Evolutionary conservation across 2,329 filamentous ascomycete genomes (phyloP), one percentile per base, ranked within the genome.

Genomic region (Emergomyces pasteurianus): DNA sequence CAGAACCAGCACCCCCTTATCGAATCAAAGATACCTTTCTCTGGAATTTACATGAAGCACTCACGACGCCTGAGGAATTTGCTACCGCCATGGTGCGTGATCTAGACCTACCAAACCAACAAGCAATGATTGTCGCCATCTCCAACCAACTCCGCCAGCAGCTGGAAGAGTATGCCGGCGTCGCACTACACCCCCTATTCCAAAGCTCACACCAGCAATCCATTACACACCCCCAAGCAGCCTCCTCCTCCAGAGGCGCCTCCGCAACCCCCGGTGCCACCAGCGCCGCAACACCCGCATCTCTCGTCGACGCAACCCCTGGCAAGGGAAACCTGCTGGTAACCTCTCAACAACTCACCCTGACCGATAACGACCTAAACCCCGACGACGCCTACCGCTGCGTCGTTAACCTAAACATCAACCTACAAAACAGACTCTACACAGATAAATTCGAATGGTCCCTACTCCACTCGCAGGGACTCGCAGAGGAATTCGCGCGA

Each of bases 401-500:
- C 72, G 88, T 97, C 68, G 86, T 99, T 66, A 89, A 85, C 52
- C 79, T 99, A 52, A 96, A 89, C 71, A 89, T 99, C 69, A 96
- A 96, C 70, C 81, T 97, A 26, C 86, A 91, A 59, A 95, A 95
- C 60, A 86, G 89, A 67, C 82, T 97, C 14, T 97, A 96, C 74
- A 95, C 90, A 3, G 94, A 99, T 79, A 96, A 92, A 70, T 97
- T 99, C 65, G 92, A 97, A 73, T 97, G 92, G 92, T 97, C 92
- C 5, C 79, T 99, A 23, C 80, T 96, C 21, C 92, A 97, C 69
- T 91, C 92, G 2, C 88, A 91, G 1, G 92, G 92, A 26, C 91
- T 92, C 49, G 90, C 94, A 0, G 92, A 99, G 73, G 85, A 87
- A 14, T 97, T 97, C 72, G 92, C 94, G 40, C 90, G 90, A 71